These are phyloP conservation scores for Melaleuca quinquenervia DNA, from an alignment of 345 rosid species.

Conservation along the genomic window DNA sequence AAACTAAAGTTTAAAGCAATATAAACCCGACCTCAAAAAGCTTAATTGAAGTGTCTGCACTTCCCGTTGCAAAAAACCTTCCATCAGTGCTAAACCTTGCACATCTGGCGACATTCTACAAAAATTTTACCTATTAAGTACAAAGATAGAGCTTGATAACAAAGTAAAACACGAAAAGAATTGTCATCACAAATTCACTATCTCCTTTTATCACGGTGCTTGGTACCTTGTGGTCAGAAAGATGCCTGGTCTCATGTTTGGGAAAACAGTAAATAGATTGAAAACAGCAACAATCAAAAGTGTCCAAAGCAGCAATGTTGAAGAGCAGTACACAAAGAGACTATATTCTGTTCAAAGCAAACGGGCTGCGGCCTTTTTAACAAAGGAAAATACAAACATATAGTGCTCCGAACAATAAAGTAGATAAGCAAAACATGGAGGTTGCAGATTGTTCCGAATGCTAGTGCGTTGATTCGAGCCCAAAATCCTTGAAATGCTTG, in stretches of 20 bases:
- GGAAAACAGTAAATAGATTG: too few species aligned
- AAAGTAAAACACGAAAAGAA: background rate
- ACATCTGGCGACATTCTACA: slow-evolving; percentile 73
- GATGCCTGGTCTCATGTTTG: slow-evolving; percentile 54
- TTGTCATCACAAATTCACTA: background rate
- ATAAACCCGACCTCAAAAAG: slow-evolving; percentile 54
- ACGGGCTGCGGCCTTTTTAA: too few species aligned
- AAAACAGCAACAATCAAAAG: too few species aligned
- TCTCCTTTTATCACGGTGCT: background rate
- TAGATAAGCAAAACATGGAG: too few species aligned
- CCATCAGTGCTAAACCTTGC: slow-evolving; percentile 89
- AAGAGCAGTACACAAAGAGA: too few species aligned
- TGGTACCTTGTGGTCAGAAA: slow-evolving; percentile 73
- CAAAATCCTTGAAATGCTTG: too few species aligned
- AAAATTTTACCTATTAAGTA: slow-evolving; percentile 8
- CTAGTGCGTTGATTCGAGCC: too few species aligned
- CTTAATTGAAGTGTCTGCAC: slow-evolving; percentile 82
- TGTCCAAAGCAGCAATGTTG: too few species aligned
- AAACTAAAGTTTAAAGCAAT: background rate
- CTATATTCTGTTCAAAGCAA: too few species aligned
- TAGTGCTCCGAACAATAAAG: too few species aligned
- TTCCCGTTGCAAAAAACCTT: slow-evolving; percentile 73
- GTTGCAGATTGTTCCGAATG: too few species aligned
- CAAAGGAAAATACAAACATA: too few species aligned
- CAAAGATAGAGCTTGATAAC: background rate